Conservation (phyloP, 805 yeast genomes). For the Ogataea paradorogensis region DNA sequence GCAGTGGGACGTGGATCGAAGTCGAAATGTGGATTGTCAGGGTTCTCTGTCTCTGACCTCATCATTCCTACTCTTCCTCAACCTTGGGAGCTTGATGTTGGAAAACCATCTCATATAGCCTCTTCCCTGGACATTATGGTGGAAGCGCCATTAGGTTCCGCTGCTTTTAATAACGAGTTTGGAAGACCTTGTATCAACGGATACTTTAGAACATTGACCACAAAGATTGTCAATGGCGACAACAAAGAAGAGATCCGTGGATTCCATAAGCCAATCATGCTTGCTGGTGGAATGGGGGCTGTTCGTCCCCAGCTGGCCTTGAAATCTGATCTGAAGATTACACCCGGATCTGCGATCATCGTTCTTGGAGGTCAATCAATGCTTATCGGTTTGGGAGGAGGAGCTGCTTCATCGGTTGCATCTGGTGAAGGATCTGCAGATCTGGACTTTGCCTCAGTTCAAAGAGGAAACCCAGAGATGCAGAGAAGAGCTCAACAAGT, state of each 20-base stretch:
- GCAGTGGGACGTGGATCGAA: conserved; percentile 99
- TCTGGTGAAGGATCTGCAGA: conserved; percentile 96
- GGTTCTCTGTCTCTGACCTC: conserved; percentile 88
- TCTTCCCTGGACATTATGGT: conserved; percentile 91
- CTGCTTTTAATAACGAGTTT: conserved; percentile 97
- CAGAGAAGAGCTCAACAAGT: conserved; percentile 99
- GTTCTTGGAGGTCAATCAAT: conserved; percentile 97
- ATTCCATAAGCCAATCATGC: conserved; percentile 97
- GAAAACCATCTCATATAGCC: conserved; percentile 91
- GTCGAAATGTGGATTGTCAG: conserved; percentile 93
- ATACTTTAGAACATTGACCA: conserved; percentile 91
- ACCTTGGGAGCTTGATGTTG: conserved; percentile 94
- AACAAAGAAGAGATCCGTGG: conserved; percentile 82
- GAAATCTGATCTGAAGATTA: conserved; percentile 73
- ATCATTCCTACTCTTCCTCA: conserved; percentile 79
- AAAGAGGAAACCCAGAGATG: conserved; percentile 99
- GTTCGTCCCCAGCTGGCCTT: conserved; percentile 90
- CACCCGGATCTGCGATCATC: conserved; percentile 87
- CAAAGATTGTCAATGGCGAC: conserved; percentile 60
- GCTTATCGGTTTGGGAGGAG: conserved; percentile 99
- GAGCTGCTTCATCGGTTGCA: conserved; percentile 97
- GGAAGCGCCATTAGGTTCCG: conserved; percentile 96
- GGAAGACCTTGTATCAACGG: conserved; percentile 98
- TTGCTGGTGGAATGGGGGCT: conserved; percentile 99
- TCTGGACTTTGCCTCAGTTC: conserved; percentile 97